A percentile compares a stretch with the other conserved stretches of the same genome.
Evolutionary conservation across 2,329 filamentous ascomycete species (phyloP).

Genomic region (Botryotinia calthae): DNA sequence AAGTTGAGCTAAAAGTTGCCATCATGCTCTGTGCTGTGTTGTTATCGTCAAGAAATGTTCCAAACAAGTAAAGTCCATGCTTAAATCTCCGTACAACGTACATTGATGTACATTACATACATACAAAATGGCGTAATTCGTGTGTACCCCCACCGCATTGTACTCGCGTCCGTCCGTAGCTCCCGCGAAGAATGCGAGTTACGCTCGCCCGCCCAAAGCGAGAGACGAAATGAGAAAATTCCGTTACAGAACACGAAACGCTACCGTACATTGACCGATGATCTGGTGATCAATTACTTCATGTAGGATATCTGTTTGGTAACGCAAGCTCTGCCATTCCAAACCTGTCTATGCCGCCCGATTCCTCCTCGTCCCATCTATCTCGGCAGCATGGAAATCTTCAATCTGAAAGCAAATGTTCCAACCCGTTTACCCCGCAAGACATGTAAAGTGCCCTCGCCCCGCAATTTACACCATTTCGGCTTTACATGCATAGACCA

Average conservation of each 20-base stretch:
- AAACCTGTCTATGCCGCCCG: background rate
- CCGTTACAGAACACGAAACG: background rate
- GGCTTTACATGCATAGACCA: background rate
- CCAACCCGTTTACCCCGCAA: background rate
- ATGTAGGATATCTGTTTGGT: background rate
- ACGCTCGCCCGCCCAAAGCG: background rate
- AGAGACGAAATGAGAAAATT: background rate
- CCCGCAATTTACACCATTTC: background rate
- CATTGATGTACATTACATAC: background rate
- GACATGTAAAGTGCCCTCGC: background rate
- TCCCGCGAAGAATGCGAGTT: background rate
- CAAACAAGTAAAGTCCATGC: background rate
- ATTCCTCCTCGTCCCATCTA: background rate
- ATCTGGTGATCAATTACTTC: conserved; percentile 8
- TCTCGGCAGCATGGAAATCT: background rate
- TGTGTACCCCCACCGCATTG: background rate
- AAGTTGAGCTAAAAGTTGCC: background rate
- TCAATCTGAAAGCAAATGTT: background rate
- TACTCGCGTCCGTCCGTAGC: background rate
- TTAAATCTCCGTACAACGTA: background rate
- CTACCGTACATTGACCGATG: background rate
- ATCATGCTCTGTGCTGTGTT: background rate
- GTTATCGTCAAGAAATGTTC: background rate
- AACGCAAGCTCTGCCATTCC: background rate
- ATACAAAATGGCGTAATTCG: background rate